Percentiles rank a stretch among this genome's conserved stretches.
Evolutionary conservation across 768 basidiomycete species (phyloP).

Genomic region (Sistotremastrum suecicum): DNA sequence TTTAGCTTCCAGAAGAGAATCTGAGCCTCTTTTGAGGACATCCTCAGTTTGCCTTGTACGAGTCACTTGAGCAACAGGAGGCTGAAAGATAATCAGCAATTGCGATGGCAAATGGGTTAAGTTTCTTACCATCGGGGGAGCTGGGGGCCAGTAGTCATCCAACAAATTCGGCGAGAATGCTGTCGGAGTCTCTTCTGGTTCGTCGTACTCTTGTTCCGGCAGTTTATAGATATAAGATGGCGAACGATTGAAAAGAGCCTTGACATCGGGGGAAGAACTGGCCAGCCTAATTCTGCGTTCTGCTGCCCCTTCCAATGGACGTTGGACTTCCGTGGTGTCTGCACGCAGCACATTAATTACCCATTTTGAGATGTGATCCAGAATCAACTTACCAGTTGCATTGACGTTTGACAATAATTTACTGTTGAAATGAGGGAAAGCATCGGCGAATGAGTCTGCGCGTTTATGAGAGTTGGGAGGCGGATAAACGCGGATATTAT

Average conservation of each 20-base stretch:
- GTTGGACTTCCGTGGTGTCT: conserved; percentile 70
- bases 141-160: conserved; percentile 63
- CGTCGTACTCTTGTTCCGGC: conserved; percentile 26
- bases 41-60: conserved; percentile 63
- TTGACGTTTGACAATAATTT: conserved; percentile 76
- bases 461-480: conserved; percentile 70
- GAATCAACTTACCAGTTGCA: conserved; percentile 32
- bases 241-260: conserved; percentile 74
- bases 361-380: no score
- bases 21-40: conserved; percentile 66
- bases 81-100: conserved; percentile 8
- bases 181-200: conserved; percentile 36
- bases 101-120: not conserved
- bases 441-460: conserved; percentile 87
- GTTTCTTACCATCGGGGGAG: conserved; percentile 56
- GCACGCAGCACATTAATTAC: not conserved
- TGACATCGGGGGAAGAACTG: conserved; percentile 87
- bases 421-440: conserved; percentile 93
- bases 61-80: conserved; percentile 30
- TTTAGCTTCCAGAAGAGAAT: conserved; percentile 74
- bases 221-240: conserved; percentile 73
- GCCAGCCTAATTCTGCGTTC: conserved; percentile 69
- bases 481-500: conserved; percentile 74
- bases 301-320: conserved; percentile 51
- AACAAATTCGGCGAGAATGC: not conserved